Conservation (phyloP, 2,329 filamentous ascomycete genomes). For the Calonectria naviculata region DNA sequence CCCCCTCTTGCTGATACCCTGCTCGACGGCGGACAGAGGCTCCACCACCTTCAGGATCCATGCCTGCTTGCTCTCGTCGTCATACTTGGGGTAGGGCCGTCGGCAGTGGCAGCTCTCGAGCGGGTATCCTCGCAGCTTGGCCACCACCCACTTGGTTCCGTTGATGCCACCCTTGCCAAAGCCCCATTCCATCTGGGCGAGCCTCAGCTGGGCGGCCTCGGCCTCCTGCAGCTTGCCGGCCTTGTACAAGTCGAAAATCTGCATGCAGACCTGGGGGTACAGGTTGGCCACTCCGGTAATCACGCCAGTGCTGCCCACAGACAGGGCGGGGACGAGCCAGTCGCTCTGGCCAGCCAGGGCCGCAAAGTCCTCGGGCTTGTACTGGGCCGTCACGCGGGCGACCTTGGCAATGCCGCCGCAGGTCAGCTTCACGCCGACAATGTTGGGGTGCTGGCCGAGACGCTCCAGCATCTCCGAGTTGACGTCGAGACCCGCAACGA, state of each 20-base stretch:
- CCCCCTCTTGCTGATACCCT: constrained; percentile 35
- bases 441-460: constrained; percentile 69
- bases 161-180: constrained; percentile 70
- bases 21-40: constrained; percentile 33
- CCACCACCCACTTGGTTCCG: constrained; percentile 70
- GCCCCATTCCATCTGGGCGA: constrained; percentile 65
- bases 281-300: constrained; percentile 74
- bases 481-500: constrained; percentile 74
- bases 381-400: constrained; percentile 64
- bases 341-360: constrained; percentile 80
- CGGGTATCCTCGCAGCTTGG: constrained; percentile 63
- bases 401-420: constrained; percentile 82
- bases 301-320: constrained; percentile 68
- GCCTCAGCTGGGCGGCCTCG: constrained; percentile 59
- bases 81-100: constrained; percentile 63
- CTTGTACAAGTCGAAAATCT: constrained; percentile 60
- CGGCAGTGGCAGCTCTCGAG: constrained; percentile 62
- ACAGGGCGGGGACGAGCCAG: constrained; percentile 72
- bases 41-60: constrained; percentile 45
- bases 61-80: constrained; percentile 45
- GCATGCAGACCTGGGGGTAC: constrained; percentile 67
- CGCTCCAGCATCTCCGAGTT: constrained; percentile 72
- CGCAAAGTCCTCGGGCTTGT: constrained; percentile 66
- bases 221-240: constrained; percentile 60
- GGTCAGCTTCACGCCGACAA: constrained; percentile 78